Evolutionary conservation across 805 yeast species (phyloP).

Genomic region (Ogataea pini): DNA sequence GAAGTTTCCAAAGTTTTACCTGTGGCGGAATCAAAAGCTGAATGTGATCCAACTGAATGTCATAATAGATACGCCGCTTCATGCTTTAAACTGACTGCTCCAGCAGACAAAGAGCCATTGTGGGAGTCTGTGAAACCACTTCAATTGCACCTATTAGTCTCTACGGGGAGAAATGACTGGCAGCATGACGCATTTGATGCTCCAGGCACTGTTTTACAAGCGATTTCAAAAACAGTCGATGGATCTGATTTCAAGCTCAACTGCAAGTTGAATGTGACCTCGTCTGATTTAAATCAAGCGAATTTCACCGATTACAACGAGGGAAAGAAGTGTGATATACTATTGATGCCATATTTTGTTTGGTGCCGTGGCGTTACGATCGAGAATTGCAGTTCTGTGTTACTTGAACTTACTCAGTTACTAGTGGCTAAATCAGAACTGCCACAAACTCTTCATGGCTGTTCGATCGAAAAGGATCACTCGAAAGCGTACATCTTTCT

Average conservation of each 20-base stretch:
- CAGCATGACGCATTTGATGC: slow-evolving; percentile 60
- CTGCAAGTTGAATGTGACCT: slow-evolving; percentile 26
- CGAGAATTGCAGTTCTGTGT: slow-evolving; percentile 44
- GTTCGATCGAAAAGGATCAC: slow-evolving; percentile 39
- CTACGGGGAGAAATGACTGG: slow-evolving; percentile 90
- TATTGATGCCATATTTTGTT: slow-evolving; percentile 73
- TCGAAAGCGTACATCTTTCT: slow-evolving; percentile 59
- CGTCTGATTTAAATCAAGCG: slow-evolving; percentile 28
- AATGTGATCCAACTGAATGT: slow-evolving; percentile 54
- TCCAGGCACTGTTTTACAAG: slow-evolving; percentile 33
- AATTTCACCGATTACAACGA: slow-evolving; percentile 43
- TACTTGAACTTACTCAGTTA: slow-evolving; percentile 45
- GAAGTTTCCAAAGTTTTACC: slow-evolving; percentile 42
- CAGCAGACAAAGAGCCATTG: slow-evolving; percentile 39
- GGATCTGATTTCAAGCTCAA: slow-evolving; percentile 21
- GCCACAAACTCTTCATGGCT: slow-evolving; percentile 18
- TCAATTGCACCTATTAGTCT: slow-evolving; percentile 71
- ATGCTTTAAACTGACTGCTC: slow-evolving; percentile 41
- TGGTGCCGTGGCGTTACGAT: slow-evolving; percentile 58
- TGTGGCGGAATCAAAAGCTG: slow-evolving; percentile 50
- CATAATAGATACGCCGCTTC: slow-evolving; percentile 27
- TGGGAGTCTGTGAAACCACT: slow-evolving; percentile 74
- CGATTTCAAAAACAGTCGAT: slow-evolving; percentile 27
- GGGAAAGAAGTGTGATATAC: slow-evolving; percentile 54
- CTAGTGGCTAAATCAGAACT: slow-evolving; percentile 31